phyloP scores from a whole-genome alignment of 768 basidiomycete species.

The Russula olivacea region DNA sequence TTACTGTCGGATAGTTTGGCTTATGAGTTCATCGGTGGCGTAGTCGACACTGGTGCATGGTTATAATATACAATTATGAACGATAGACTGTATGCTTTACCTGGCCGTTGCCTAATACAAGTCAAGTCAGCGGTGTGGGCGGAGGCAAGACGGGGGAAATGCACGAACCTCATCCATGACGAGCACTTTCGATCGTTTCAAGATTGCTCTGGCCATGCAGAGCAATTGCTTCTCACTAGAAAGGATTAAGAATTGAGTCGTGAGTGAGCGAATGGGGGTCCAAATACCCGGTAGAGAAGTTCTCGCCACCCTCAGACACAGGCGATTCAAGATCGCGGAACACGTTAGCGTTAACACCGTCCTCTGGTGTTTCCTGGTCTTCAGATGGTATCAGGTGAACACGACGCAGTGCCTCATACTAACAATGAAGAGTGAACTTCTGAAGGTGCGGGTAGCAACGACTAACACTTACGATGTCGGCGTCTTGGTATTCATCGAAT shows the following conservation, averaged over 20 bases:
- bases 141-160: neutral
- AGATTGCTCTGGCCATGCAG: slow-evolving; percentile 83
- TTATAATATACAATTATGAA: neutral
- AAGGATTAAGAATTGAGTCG: neutral
- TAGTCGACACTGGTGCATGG: slow-evolving; percentile 57
- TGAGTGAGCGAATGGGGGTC: neutral
- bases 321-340: slow-evolving; percentile 69
- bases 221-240: slow-evolving; percentile 74
- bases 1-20: slow-evolving; percentile 74
- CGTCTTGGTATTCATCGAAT: slow-evolving; percentile 80
- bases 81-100: slow-evolving; percentile 28
- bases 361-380: slow-evolving; percentile 43
- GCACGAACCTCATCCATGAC: slow-evolving; percentile 73
- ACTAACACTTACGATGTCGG: slow-evolving; percentile 56
- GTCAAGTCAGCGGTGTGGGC: neutral
- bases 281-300: slow-evolving; percentile 76
- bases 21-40: slow-evolving; percentile 83
- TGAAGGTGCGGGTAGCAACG: neutral
- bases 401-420: slow-evolving; percentile 81
- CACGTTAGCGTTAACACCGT: slow-evolving; percentile 61
- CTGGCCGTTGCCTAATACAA: slow-evolving; percentile 57
- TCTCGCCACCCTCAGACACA: slow-evolving; percentile 82
- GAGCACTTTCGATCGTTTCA: slow-evolving; percentile 69
- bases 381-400: slow-evolving; percentile 69
- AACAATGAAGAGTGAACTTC: slow-evolving; percentile 7